A percentile compares a stretch with the other conserved stretches of the same genome.
These are phyloP conservation scores for Carex kokanica DNA, from an alignment of 176 grass and related monocot species.

Conservation along the genomic window DNA sequence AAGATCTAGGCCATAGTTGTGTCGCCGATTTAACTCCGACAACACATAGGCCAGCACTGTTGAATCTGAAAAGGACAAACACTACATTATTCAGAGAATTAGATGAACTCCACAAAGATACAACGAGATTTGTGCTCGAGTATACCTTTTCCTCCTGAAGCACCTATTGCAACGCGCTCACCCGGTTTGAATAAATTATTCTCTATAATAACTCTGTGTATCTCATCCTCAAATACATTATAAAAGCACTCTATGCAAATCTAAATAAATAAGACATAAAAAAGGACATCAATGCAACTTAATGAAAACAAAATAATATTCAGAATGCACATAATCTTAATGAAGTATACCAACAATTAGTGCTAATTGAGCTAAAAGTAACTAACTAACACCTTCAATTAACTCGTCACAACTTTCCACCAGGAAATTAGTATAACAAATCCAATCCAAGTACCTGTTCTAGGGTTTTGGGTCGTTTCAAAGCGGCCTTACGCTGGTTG, in stretches of 20 bases:
- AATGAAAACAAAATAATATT: conserved; percentile 1
- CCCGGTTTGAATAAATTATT: conserved; percentile 80
- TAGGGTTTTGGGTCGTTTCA: conserved; percentile 89
- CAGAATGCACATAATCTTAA: background rate
- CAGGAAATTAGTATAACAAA: background rate
- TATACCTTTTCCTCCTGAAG: conserved; percentile 96
- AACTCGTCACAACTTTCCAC: background rate
- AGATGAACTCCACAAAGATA: background rate
- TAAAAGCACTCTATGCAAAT: conserved; percentile 93
- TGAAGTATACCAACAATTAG: background rate
- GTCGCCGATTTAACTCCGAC: conserved; percentile 62
- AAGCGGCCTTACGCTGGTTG: conserved; percentile 58
- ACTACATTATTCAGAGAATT: conserved; percentile 17
- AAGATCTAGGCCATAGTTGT: conserved; percentile 86
- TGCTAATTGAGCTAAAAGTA: background rate
- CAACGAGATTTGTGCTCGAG: background rate
- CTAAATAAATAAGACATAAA: conserved; percentile 38
- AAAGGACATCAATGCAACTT: background rate
- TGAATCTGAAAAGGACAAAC: conserved; percentile 68
- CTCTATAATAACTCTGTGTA: conserved; percentile 72
- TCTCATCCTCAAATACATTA: conserved; percentile 81
- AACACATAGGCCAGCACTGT: conserved; percentile 91
- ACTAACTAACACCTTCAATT: background rate
- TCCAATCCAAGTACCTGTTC: conserved; percentile 42
- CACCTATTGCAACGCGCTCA: conserved; percentile 84